Percentiles rank a stretch among this genome's conserved stretches.
Conservation (phyloP, 805 yeast genomes). For the Metschnikowia henanensis region DNA sequence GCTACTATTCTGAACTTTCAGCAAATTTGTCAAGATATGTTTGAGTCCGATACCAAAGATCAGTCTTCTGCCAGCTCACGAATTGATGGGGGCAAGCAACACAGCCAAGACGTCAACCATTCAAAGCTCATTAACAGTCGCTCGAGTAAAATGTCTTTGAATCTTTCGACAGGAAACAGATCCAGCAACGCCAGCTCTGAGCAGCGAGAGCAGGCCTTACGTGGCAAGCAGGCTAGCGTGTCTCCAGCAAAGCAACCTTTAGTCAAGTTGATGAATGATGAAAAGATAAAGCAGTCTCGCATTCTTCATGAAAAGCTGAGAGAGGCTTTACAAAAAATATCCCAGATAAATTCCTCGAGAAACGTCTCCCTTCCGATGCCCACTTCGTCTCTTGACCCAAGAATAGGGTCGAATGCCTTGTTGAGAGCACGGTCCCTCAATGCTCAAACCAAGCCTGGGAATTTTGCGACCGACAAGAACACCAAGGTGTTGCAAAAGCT, state of each 20-base stretch:
- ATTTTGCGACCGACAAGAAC: conserved; percentile 24
- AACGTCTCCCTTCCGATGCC: conserved; percentile 15
- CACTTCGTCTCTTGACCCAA: conserved; percentile 39
- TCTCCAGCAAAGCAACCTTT: conserved; percentile 2
- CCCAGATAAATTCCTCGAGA: conserved; percentile 15
- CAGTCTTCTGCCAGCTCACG: conserved; percentile 10
- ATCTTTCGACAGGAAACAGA: background rate
- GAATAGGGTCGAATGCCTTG: conserved; percentile 26
- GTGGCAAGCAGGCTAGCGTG: no score
- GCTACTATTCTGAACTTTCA: conserved; percentile 32
- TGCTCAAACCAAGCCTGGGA: conserved; percentile 22
- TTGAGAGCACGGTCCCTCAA: conserved; percentile 39
- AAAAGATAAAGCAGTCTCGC: conserved; percentile 22
- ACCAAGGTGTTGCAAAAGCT: conserved; percentile 35
- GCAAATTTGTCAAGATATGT: conserved; percentile 32
- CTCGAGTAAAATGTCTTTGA: conserved; percentile 15
- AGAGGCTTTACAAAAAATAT: conserved; percentile 28
- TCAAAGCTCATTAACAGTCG: conserved; percentile 12
- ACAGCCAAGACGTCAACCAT: conserved; percentile 13
- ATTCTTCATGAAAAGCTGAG: conserved; percentile 29
- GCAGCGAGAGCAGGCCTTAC: background rate
- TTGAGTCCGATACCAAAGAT: conserved; percentile 22
- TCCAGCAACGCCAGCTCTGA: background rate
- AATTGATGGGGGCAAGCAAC: conserved; percentile 2
- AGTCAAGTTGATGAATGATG: conserved; percentile 19